Evolutionary conservation across 176 grass and related monocot species (phyloP), one percentile per base, ranked within the genome.

Genomic region (Oryza glaberrima): DNA sequence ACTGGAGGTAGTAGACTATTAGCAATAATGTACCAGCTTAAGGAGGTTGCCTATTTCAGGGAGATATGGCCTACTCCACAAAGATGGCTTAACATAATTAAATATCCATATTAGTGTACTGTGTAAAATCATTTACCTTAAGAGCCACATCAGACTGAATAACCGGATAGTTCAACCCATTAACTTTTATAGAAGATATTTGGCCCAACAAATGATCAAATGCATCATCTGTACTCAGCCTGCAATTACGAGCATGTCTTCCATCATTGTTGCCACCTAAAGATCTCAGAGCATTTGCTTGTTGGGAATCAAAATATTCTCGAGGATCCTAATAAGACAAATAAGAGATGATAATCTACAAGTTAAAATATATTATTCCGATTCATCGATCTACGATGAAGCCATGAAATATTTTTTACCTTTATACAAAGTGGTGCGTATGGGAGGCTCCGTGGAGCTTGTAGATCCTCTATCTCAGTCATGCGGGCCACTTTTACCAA

Each of bases 291-390:
- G 96, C 96, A 95, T 98, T 98, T 64, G 91, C 93, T 89, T 98
- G 96, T 52, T 98, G 96, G 58, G 93, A 95, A 77, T 98, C 96
- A 85, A 98, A 98, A 88, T 98, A 98, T 60, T 98, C 91, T 58
- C 91, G 84, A 77, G 96, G 96, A 88, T 98, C 96, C 96, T 98
- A 76, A 83, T 47, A 83, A 70, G 75, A 87, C 49, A 84, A 84
- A 69, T 51, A 56, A 84, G 65, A 77, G 10, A 70, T 56, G 77
- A 48, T 23, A 67, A 72, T 79, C 70, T 20, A 77, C 83, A 71
- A 82, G 54, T 25, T 77, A n/a, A 11, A 69, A 77, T 72, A 71
- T 63, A 3, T 45, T 46, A 67, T 19, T 78, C 19, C 23, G 44
- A 38, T 16, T 45, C 26, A 73, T 47, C 61, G 1, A 63, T 65